Conservation (phyloP, 192 early-diverging fungal genomes). For the Linnemannia hyalina region DNA sequence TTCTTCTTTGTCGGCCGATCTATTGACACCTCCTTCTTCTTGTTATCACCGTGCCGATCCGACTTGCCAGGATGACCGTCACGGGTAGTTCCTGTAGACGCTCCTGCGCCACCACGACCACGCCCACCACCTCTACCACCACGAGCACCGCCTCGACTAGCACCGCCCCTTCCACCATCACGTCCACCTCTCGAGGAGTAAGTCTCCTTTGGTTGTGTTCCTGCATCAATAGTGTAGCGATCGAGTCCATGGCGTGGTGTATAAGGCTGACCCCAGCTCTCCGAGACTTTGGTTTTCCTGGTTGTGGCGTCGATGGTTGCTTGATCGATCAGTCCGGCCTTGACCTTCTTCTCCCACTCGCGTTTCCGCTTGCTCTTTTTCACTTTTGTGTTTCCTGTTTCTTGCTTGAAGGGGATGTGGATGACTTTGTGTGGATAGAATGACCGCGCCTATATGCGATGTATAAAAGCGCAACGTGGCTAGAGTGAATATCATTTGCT, state of each 20-base stretch:
- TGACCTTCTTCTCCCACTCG: constrained; percentile 50
- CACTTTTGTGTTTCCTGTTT: background rate
- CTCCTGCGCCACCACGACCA: constrained; percentile 11
- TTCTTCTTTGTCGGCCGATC: background rate
- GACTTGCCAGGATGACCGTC: background rate
- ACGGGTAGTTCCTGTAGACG: background rate
- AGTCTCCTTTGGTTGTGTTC: constrained; percentile 6
- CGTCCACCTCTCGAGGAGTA: constrained; percentile 9
- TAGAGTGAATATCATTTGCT: background rate
- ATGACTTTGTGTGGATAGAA: constrained; percentile 48
- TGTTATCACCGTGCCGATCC: background rate
- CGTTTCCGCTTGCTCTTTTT: constrained; percentile 50
- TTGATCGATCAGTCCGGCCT: constrained; percentile 30
- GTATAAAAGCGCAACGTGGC: background rate
- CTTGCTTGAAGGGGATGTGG: constrained; percentile 27
- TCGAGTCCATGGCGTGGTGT: constrained; percentile 39
- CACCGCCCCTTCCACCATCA: constrained; percentile 3
- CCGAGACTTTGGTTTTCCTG: constrained; percentile 35
- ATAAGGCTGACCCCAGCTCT: constrained; percentile 40
- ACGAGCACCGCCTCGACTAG: background rate
- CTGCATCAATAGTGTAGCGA: constrained; percentile 29
- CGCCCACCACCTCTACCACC: constrained; percentile 18
- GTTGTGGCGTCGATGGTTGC: constrained; percentile 19
- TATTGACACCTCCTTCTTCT: background rate
- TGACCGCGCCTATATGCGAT: constrained; percentile 19